Percentiles rank a stretch among this genome's conserved stretches.
Conservation (phyloP, 2,329 filamentous ascomycete species). For the Xylariomycetidae sp. region DNA sequence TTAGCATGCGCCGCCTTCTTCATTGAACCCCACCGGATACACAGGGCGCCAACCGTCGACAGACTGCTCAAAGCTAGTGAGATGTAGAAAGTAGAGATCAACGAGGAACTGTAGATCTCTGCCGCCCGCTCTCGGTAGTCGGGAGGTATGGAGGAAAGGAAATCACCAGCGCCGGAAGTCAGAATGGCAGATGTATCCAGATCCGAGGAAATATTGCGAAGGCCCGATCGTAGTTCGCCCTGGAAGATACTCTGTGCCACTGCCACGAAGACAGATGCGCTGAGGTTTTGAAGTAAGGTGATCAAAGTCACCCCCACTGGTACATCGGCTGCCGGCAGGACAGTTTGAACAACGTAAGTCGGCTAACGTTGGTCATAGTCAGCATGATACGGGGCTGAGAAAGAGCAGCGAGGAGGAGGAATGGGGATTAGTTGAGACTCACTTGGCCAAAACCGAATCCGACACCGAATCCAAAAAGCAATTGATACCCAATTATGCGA, state of each 20-base stretch:
- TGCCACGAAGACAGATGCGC: slow-evolving; percentile 14
- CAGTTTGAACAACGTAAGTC: slow-evolving; percentile 14
- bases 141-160: background rate
- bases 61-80: background rate
- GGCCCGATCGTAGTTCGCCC: slow-evolving; percentile 5
- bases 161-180: slow-evolving; percentile 1
- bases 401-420: too few relatives aligned
- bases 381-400: too few relatives aligned
- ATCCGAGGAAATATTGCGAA: background rate
- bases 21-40: slow-evolving; percentile 2
- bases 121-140: background rate
- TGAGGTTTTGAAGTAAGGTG: slow-evolving; percentile 12
- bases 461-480: slow-evolving; percentile 13
- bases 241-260: slow-evolving; percentile 13
- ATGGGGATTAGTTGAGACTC: too few relatives aligned
- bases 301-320: slow-evolving; percentile 13
- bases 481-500: slow-evolving; percentile 11
- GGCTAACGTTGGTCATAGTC: too few relatives aligned
- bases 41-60: slow-evolving; percentile 1
- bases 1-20: too few relatives aligned
- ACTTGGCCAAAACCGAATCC: slow-evolving; percentile 13
- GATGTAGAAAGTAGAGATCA: slow-evolving; percentile 1
- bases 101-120: background rate
- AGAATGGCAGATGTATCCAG: background rate
- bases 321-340: slow-evolving; percentile 10